Conservation (phyloP, 345 rosid genomes). For the Salix purpurea region DNA sequence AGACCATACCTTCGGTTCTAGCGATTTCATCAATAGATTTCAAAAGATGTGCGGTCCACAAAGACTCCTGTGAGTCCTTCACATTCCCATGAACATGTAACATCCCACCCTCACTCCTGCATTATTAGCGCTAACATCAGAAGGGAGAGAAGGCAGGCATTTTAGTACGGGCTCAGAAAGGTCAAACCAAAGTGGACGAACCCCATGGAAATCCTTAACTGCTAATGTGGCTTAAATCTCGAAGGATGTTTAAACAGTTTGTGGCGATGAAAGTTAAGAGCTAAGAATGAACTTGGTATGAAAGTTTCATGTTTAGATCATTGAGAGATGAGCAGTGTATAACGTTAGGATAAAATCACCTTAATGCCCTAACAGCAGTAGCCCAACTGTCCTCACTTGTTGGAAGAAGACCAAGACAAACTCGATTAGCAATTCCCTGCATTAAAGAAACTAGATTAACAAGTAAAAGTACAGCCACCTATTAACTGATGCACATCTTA, state of each 20-base stretch:
- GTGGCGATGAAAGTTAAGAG: too few relatives aligned
- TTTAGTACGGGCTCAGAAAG: neutral
- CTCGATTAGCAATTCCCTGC: constrained; percentile 86
- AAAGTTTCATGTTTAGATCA: neutral
- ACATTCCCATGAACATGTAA: constrained; percentile 85
- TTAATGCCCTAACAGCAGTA: constrained; percentile 78
- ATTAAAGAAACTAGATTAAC: constrained; percentile 12
- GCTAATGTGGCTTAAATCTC: too few relatives aligned
- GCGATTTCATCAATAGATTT: constrained; percentile 56
- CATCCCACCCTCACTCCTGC: constrained; percentile 78
- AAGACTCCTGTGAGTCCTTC: constrained; percentile 64
- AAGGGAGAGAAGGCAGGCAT: constrained; percentile 6
- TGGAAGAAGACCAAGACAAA: constrained; percentile 89
- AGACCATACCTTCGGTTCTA: constrained; percentile 59
- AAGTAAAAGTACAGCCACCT: neutral
- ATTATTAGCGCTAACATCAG: constrained; percentile 11
- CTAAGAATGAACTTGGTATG: too few relatives aligned
- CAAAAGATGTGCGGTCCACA: constrained; percentile 52
- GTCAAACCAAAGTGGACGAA: neutral
- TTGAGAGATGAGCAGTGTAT: neutral
- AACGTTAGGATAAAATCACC: constrained; percentile 34
- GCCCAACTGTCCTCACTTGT: constrained; percentile 85
- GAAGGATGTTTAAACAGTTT: too few relatives aligned
- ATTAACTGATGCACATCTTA: neutral
- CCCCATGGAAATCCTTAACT: too few relatives aligned